These are phyloP conservation scores for Ogataea philodendri DNA, from an alignment of 805 yeast species.

Conservation along the genomic window DNA sequence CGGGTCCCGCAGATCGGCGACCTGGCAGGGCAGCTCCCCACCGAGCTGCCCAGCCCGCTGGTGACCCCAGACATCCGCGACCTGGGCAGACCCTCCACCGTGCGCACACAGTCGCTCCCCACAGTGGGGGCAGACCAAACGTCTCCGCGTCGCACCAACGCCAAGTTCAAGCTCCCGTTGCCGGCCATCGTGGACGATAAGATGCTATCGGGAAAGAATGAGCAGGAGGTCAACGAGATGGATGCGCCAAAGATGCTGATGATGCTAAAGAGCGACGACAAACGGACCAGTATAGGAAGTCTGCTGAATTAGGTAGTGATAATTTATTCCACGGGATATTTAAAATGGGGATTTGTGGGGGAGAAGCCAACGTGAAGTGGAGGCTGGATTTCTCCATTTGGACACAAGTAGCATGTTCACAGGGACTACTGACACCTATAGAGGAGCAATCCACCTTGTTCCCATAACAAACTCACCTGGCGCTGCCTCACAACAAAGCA, in stretches of 20 bases:
- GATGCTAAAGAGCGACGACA: conserved; percentile 19
- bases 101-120: conserved; percentile 10
- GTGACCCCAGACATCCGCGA: conserved; percentile 17
- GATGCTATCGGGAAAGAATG: neutral
- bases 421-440: too few relatives aligned
- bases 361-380: too few relatives aligned
- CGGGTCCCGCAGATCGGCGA: neutral
- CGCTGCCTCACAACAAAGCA: too few relatives aligned
- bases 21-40: neutral
- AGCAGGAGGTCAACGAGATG: neutral
- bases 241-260: conserved; percentile 19
- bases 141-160: neutral
- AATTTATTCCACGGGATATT: too few relatives aligned
- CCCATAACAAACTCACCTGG: too few relatives aligned
- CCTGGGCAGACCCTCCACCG: conserved; percentile 3
- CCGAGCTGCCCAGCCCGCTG: conserved; percentile 24
- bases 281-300: conserved; percentile 22
- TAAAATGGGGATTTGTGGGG: too few relatives aligned
- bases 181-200: conserved; percentile 28
- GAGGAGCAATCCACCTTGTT: too few relatives aligned
- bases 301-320: conserved; percentile 15
- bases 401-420: too few relatives aligned
- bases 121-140: neutral
- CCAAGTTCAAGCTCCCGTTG: conserved; percentile 25
- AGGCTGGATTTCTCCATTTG: too few relatives aligned